phyloP scores from a whole-genome alignment of 176 grass and related monocot genomes.

The Phragmites australis region DNA sequence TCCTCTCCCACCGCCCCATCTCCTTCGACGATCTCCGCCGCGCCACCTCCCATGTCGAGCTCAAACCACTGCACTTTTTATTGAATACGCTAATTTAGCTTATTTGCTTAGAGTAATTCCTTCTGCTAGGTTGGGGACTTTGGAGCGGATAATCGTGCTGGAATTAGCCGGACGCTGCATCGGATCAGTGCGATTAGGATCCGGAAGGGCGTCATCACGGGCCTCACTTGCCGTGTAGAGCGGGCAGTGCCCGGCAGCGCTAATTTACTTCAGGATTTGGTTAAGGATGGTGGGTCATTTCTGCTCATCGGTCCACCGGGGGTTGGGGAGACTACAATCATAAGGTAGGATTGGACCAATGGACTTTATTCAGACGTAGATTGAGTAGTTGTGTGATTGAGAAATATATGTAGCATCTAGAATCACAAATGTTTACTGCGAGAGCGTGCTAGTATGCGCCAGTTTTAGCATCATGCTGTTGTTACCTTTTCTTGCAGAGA shows the following conservation, averaged over 20 bases:
- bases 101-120: not conserved
- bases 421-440: not conserved
- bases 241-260: slow-evolving; percentile 78
- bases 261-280: slow-evolving; percentile 80
- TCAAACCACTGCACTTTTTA: not conserved
- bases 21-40: slow-evolving; percentile 66
- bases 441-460: not conserved
- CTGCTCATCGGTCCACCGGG: slow-evolving; percentile 87
- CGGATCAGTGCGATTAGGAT: slow-evolving; percentile 82
- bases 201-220: slow-evolving; percentile 68
- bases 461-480: not conserved
- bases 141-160: slow-evolving; percentile 73
- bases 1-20: slow-evolving; percentile 61
- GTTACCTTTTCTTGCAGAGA: slow-evolving; percentile 53
- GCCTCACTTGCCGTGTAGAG: slow-evolving; percentile 83
- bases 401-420: not conserved
- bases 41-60: slow-evolving; percentile 60
- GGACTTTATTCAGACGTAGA: not conserved
- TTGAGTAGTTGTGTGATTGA: not conserved
- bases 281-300: slow-evolving; percentile 76
- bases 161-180: slow-evolving; percentile 79
- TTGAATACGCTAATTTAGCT: not conserved
- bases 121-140: slow-evolving; percentile 74
- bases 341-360: slow-evolving; percentile 52
- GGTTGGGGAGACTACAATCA: slow-evolving; percentile 83